Conservation (phyloP, 2,329 filamentous ascomycete species). For the Exophiala sp. region DNA sequence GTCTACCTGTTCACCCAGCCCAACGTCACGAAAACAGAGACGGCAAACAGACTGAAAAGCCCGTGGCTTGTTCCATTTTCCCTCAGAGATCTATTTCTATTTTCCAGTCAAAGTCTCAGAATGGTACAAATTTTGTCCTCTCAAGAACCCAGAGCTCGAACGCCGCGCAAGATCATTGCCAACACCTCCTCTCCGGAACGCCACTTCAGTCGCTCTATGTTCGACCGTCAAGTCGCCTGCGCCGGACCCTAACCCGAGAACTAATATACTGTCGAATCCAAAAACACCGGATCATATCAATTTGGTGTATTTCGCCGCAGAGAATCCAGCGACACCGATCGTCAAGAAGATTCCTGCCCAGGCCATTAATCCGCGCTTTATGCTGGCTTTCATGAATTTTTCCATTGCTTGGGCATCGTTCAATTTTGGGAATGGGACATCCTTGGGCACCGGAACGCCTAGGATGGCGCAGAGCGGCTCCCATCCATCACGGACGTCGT, state of each 20-base stretch:
- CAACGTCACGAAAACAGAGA: too few species aligned
- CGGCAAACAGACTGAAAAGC: too few species aligned
- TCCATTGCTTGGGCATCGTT: conserved; percentile 29
- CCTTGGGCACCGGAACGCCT: conserved; percentile 28
- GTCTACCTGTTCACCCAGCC: too few species aligned
- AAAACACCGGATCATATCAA: conserved; percentile 6
- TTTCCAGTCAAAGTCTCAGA: too few species aligned
- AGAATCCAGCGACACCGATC: conserved; percentile 18
- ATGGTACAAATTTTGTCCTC: too few species aligned
- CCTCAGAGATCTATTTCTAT: too few species aligned
- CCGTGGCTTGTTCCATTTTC: too few species aligned
- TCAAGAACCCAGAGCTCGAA: too few species aligned
- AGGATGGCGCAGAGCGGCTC: conserved; percentile 30
- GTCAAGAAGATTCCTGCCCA: conserved; percentile 31
- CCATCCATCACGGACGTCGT: conserved; percentile 33
- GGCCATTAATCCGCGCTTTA: conserved; percentile 30
- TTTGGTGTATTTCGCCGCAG: conserved; percentile 14
- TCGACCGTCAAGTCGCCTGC: not conserved
- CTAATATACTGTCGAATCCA: not conserved
- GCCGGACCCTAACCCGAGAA: not conserved
- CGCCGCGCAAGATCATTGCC: too few species aligned
- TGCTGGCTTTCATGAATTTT: conserved; percentile 26
- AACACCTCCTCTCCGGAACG: not conserved
- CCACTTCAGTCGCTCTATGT: not conserved
- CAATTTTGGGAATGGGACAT: conserved; percentile 27